Evolutionary conservation across 2,329 filamentous ascomycete genomes (phyloP).

Genomic region (Trichoderma semiorbis): DNA sequence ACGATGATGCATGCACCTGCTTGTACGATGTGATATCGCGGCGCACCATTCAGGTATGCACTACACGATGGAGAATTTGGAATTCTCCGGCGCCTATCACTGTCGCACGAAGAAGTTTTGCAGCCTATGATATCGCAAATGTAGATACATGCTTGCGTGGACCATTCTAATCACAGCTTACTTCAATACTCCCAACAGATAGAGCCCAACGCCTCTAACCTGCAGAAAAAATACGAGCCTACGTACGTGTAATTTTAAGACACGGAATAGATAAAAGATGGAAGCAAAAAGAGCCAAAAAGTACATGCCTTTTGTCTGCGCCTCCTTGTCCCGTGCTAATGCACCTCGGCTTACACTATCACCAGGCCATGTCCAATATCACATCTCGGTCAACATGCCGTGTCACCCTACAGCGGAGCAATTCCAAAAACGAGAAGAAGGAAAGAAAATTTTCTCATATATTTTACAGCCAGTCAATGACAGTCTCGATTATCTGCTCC

Average conservation of each 20-base stretch:
- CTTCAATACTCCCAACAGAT: not conserved
- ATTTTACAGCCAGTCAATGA: not conserved
- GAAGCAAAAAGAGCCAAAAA: not conserved
- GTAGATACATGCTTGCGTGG: not conserved
- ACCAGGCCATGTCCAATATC: not conserved
- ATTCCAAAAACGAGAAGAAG: not conserved
- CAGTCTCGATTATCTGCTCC: not conserved
- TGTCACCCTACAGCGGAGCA: not conserved
- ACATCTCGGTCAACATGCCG: constrained; percentile 14
- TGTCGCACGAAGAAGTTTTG: not conserved
- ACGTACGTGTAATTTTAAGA: not conserved
- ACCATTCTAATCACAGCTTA: not conserved
- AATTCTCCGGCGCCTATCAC: not conserved
- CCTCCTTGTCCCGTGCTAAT: not conserved
- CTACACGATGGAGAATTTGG: not conserved
- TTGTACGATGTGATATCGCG: not conserved
- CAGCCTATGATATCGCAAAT: not conserved
- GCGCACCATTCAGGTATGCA: not conserved
- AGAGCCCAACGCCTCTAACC: not conserved
- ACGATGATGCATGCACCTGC: not conserved
- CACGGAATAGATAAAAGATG: not conserved
- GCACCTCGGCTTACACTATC: constrained; percentile 5
- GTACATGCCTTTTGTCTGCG: not conserved
- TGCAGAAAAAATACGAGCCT: not conserved
- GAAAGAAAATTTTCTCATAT: not conserved